Evolutionary conservation across 805 yeast genomes (phyloP).

Genomic region (Lipomyces starkeyi): DNA sequence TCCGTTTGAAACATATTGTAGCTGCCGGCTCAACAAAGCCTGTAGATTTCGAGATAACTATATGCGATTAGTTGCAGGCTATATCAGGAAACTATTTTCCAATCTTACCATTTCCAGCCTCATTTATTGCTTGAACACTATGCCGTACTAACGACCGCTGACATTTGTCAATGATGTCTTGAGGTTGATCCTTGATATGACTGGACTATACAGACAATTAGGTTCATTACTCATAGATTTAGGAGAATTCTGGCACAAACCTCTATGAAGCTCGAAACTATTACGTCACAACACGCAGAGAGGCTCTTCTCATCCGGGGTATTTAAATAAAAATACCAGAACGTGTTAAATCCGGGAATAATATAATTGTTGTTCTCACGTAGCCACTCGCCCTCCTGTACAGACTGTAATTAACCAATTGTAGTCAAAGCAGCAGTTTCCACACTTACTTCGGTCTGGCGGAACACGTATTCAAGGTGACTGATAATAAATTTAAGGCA

Average conservation of each 20-base stretch:
- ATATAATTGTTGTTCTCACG: not conserved
- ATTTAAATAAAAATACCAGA: slow-evolving; percentile 25
- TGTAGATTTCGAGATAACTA: not conserved
- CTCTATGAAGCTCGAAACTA: slow-evolving; percentile 15
- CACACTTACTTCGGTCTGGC: not conserved
- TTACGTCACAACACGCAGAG: slow-evolving; percentile 1
- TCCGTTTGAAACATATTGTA: slow-evolving; percentile 7
- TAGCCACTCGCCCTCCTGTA: not conserved
- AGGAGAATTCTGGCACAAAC: slow-evolving; percentile 1
- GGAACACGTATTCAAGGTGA: slow-evolving; percentile 9
- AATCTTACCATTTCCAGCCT: slow-evolving; percentile 16
- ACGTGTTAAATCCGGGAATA: slow-evolving; percentile 22
- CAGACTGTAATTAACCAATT: not conserved
- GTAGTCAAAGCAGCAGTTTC: not conserved
- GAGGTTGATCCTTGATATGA: slow-evolving; percentile 10
- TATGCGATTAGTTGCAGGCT: not conserved
- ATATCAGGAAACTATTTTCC: not conserved
- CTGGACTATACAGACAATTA: slow-evolving; percentile 15
- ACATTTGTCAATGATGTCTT: slow-evolving; percentile 10
- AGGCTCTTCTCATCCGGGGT: slow-evolving; percentile 12
- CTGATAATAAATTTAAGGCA: slow-evolving; percentile 21
- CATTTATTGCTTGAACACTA: slow-evolving; percentile 11
- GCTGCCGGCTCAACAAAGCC: not conserved
- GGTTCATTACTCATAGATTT: not conserved
- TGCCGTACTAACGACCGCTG: slow-evolving; percentile 20